Percentiles rank a stretch among this genome's conserved stretches.
Evolutionary conservation across 345 rosid species (phyloP).

Genomic region (Theobroma cacao): DNA sequence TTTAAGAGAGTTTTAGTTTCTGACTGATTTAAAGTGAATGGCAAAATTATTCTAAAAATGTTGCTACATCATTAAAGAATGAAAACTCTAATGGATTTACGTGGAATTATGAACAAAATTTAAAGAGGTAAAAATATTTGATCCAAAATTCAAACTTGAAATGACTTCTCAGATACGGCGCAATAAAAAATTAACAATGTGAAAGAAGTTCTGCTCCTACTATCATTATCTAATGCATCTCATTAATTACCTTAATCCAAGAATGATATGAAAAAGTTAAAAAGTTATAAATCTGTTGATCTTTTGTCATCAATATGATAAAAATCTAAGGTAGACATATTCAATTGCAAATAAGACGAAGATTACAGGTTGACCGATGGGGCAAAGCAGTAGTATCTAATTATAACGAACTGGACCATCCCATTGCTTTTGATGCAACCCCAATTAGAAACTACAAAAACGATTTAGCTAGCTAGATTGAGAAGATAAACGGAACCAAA

Average conservation of each 20-base stretch:
- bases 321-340: neutral
- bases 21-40: too few relatives aligned
- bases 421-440: neutral
- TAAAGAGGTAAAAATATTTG: too few relatives aligned
- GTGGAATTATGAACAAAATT: too few relatives aligned
- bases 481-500: neutral
- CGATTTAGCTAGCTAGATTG: neutral
- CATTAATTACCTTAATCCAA: neutral
- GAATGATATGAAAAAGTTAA: neutral
- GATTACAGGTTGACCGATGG: neutral
- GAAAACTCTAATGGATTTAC: too few relatives aligned
- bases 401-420: neutral
- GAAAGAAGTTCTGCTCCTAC: neutral
- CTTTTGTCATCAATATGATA: neutral
- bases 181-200: neutral
- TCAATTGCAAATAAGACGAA: neutral
- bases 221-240: neutral
- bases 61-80: too few relatives aligned
- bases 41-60: too few relatives aligned
- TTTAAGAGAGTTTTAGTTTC: too few relatives aligned
- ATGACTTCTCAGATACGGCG: too few relatives aligned
- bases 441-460: neutral
- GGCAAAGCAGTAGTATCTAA: neutral
- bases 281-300: neutral
- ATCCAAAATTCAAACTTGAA: too few relatives aligned